phyloP scores from a whole-genome alignment of 108 stramenopile genomes.

The Pelagomonas calceolata region DNA sequence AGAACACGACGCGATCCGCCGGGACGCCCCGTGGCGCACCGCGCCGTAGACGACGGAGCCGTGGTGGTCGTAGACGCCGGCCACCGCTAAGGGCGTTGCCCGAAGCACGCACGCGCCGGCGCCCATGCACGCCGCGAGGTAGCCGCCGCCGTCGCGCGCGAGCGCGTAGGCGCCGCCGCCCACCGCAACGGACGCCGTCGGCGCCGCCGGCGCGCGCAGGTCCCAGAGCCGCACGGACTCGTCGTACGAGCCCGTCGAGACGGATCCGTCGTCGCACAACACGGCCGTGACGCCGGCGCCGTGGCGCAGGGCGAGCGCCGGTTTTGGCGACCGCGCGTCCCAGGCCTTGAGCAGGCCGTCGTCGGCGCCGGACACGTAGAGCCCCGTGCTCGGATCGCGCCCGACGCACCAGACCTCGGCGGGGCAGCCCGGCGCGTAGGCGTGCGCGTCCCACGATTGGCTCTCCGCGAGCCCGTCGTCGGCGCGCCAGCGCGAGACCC shows the following conservation, averaged over 20 bases:
- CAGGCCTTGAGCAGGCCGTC: neutral
- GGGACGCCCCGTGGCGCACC: neutral
- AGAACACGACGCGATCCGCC: neutral
- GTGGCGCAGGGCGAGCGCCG: neutral
- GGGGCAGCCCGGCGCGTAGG: neutral
- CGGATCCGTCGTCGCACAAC: neutral
- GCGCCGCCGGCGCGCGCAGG: neutral
- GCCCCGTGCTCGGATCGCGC: neutral
- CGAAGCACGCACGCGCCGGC: no score
- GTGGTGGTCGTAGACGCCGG: neutral
- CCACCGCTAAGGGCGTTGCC: neutral
- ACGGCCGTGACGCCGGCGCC: neutral
- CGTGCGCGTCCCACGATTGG: neutral
- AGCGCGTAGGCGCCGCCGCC: neutral
- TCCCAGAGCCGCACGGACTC: neutral
- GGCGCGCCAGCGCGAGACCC: neutral
- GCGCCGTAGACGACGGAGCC: neutral
- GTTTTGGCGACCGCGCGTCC: neutral
- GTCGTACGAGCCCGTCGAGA: neutral
- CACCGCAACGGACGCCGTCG: neutral
- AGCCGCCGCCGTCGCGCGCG: neutral
- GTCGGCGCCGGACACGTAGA: neutral
- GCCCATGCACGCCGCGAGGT: neutral
- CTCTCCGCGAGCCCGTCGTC: neutral
- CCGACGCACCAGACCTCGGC: neutral